These are phyloP conservation scores for Peniophora sp. DNA, from an alignment of 1,284 basidiomycete species.

Conservation along the genomic window DNA sequence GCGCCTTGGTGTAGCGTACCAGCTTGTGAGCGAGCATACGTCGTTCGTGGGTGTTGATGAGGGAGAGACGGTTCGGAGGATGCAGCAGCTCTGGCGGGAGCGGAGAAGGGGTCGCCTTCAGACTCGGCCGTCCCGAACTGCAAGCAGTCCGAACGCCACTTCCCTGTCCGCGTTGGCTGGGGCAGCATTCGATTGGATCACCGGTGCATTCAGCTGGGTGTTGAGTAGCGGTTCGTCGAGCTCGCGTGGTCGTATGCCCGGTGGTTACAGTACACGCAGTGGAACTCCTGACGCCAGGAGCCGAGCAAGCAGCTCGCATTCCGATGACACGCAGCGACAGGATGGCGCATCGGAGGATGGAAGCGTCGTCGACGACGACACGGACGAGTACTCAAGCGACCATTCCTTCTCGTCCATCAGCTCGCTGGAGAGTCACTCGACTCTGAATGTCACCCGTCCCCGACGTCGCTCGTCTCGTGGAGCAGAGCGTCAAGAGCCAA, in stretches of 20 bases:
- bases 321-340: not conserved
- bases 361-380: constrained; percentile 9
- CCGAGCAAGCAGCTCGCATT: not conserved
- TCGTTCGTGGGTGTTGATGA: constrained; percentile 49
- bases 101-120: not conserved
- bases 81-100: not conserved
- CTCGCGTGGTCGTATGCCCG: not conserved
- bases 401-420: constrained; percentile 40
- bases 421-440: constrained; percentile 26
- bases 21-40: constrained; percentile 42
- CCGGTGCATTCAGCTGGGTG: not conserved
- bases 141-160: not conserved
- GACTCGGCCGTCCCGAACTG: not conserved
- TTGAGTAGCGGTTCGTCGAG: not conserved
- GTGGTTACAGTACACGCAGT: not conserved
- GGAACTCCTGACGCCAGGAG: not conserved
- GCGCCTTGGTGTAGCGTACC: constrained; percentile 40
- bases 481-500: too few relatives aligned
- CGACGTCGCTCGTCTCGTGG: too few relatives aligned
- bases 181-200: not conserved
- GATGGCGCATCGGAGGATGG: not conserved
- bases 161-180: not conserved
- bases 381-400: constrained; percentile 20
- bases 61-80: constrained; percentile 1
- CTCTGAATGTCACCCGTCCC: not conserved